Percentiles rank a stretch among this genome's conserved stretches.
These are phyloP conservation scores for Echites panduratus DNA, from an alignment of 257 asterid genomes.

Conservation along the genomic window DNA sequence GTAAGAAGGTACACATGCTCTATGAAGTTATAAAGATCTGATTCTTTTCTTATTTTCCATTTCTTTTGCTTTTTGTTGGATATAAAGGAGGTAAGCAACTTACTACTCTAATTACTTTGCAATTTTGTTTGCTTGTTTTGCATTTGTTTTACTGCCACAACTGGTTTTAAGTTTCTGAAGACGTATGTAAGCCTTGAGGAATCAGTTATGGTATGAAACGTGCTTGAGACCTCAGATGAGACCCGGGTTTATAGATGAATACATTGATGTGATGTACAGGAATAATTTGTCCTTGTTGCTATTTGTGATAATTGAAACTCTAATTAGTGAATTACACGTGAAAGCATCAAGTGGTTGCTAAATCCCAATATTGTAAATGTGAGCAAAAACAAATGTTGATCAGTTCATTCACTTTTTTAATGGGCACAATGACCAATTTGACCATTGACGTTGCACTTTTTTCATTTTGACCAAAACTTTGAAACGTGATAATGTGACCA, in stretches of 20 bases:
- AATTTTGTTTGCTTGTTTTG: background rate
- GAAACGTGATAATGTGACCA: no score
- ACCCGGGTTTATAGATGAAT: background rate
- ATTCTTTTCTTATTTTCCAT: background rate
- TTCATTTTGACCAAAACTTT: no score
- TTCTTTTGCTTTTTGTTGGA: slow-evolving; percentile 2
- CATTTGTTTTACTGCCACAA: background rate
- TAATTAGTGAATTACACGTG: background rate
- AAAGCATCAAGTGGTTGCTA: background rate
- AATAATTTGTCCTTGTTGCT: background rate
- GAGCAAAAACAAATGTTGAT: background rate
- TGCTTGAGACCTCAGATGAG: background rate
- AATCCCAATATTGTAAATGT: background rate
- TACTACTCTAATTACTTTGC: background rate
- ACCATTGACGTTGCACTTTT: no score
- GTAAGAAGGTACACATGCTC: slow-evolving; percentile 33
- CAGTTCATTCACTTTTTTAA: no score
- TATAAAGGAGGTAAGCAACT: background rate
- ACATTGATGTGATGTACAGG: background rate
- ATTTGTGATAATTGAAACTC: background rate
- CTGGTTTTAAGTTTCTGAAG: background rate
- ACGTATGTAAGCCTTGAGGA: background rate
- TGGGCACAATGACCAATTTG: no score
- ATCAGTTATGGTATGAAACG: background rate
- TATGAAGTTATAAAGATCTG: background rate